Evolutionary conservation across 371 early-diverging fungal species (phyloP).

Genomic region (Apophysomyces variabilis): DNA sequence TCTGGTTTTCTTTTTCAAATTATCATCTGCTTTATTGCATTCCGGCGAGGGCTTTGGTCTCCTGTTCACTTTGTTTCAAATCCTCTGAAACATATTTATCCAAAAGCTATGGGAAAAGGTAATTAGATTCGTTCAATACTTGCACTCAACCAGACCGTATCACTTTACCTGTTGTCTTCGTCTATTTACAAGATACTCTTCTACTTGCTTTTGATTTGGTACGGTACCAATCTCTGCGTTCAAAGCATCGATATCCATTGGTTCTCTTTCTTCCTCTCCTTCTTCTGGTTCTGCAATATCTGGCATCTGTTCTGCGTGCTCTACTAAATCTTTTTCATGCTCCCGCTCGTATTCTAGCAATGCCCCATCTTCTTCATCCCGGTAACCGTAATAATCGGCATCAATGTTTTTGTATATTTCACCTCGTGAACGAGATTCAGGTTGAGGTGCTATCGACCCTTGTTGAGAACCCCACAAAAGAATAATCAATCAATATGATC

Average conservation of each 20-base stretch:
- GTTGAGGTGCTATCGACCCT: slow-evolving; percentile 26
- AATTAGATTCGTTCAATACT: neutral
- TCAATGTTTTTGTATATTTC: slow-evolving; percentile 86
- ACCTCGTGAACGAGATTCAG: slow-evolving; percentile 57
- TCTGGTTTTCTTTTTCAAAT: no score
- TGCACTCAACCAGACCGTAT: neutral
- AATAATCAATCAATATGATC: neutral
- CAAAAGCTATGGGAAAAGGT: slow-evolving; percentile 24
- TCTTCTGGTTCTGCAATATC: slow-evolving; percentile 42
- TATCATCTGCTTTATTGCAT: neutral
- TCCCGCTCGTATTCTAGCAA: slow-evolving; percentile 81
- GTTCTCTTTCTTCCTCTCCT: slow-evolving; percentile 26
- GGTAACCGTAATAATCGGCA: slow-evolving; percentile 95
- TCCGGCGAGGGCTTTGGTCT: slow-evolving; percentile 36
- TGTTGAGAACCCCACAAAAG: slow-evolving; percentile 9
- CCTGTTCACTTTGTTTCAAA: slow-evolving; percentile 37
- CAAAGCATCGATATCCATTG: slow-evolving; percentile 25
- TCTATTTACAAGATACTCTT: slow-evolving; percentile 72
- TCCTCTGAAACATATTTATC: slow-evolving; percentile 47
- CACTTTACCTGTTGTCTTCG: slow-evolving; percentile 63
- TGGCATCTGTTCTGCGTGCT: slow-evolving; percentile 29
- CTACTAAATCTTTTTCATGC: slow-evolving; percentile 52
- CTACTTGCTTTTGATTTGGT: slow-evolving; percentile 77
- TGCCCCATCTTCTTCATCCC: slow-evolving; percentile 90
- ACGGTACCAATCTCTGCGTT: slow-evolving; percentile 36